phyloP scores from a whole-genome alignment of 768 basidiomycete species.

The Russula griseocarnosa region DNA sequence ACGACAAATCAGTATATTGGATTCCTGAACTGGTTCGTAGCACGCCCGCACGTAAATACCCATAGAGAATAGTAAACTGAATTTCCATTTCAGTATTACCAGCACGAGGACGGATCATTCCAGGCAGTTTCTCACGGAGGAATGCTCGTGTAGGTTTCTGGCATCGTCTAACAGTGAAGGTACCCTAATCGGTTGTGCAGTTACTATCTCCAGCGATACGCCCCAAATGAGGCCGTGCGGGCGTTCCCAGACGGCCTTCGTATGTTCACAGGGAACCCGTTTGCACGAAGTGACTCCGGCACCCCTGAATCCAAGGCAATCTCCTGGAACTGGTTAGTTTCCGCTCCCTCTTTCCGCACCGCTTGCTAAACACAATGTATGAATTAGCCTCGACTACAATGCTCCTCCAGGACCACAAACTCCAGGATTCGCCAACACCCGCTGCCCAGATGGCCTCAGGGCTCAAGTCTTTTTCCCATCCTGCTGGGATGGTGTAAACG shows the following conservation, averaged over 20 bases:
- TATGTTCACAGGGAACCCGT: slow-evolving; percentile 32
- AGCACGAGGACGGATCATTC: slow-evolving; percentile 16
- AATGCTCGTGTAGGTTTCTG: slow-evolving; percentile 24
- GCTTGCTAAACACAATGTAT: neutral
- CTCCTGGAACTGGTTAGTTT: slow-evolving; percentile 30
- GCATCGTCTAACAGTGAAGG: neutral
- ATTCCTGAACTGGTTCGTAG: slow-evolving; percentile 19
- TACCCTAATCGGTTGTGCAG: slow-evolving; percentile 9
- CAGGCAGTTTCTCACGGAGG: slow-evolving; percentile 19
- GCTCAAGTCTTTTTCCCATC: slow-evolving; percentile 35
- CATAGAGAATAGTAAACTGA: neutral
- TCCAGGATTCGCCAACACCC: slow-evolving; percentile 26
- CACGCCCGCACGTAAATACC: neutral
- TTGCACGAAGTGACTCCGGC: slow-evolving; percentile 30
- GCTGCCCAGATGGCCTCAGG: slow-evolving; percentile 33
- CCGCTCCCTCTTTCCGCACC: slow-evolving; percentile 24
- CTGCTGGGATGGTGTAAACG: slow-evolving; percentile 42
- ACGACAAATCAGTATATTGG: slow-evolving; percentile 27
- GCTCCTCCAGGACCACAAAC: slow-evolving; percentile 5
- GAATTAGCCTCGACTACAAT: slow-evolving; percentile 16
- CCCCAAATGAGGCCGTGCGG: neutral
- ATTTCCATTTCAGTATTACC: slow-evolving; percentile 22
- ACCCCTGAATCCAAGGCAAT: slow-evolving; percentile 27
- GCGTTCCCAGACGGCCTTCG: slow-evolving; percentile 30
- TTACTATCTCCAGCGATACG: slow-evolving; percentile 25